Evolutionary conservation across 805 yeast genomes (phyloP).

Genomic region (Scheffersomyces lignosus): DNA sequence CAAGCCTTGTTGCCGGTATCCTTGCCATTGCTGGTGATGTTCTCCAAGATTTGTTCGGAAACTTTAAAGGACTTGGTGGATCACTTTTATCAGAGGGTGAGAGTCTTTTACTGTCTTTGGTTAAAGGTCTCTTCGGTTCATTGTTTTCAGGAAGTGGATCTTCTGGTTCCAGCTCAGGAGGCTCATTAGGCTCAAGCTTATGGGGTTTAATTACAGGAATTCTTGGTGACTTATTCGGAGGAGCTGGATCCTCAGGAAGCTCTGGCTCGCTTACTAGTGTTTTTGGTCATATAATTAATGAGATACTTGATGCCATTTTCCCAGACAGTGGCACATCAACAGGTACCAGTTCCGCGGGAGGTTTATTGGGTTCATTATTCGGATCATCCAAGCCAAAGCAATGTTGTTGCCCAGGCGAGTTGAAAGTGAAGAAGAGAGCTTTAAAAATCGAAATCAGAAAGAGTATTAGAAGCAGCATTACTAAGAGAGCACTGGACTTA

Average conservation of each 20-base stretch:
- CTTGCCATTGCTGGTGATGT: not conserved
- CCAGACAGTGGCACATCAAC: slow-evolving; percentile 12
- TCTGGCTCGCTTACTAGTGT: slow-evolving; percentile 12
- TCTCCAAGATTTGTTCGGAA: not conserved
- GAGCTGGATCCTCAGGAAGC: slow-evolving; percentile 4
- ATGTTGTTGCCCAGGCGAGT: slow-evolving; percentile 26
- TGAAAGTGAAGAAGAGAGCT: slow-evolving; percentile 22
- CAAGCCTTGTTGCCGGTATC: not conserved
- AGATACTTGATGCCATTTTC: slow-evolving; percentile 18
- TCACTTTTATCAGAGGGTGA: not conserved
- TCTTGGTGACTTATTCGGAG: slow-evolving; percentile 12
- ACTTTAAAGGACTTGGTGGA: not conserved
- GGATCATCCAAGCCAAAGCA: slow-evolving; percentile 10
- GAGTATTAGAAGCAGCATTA: slow-evolving; percentile 20
- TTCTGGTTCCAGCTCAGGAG: slow-evolving; percentile 1
- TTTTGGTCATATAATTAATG: slow-evolving; percentile 13
- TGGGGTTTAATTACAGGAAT: slow-evolving; percentile 10
- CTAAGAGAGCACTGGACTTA: slow-evolving; percentile 14
- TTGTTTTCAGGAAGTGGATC: not conserved
- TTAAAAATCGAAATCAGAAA: slow-evolving; percentile 18
- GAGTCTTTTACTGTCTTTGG: not conserved
- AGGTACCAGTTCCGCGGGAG: slow-evolving; percentile 3
- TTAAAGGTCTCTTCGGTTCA: not conserved
- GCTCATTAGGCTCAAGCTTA: no score
- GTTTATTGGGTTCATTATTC: slow-evolving; percentile 5